Percentiles rank a stretch among this genome's conserved stretches.
These are phyloP conservation scores for Babesia sp. DNA, from an alignment of 169 alveolate species.

Conservation along the genomic window DNA sequence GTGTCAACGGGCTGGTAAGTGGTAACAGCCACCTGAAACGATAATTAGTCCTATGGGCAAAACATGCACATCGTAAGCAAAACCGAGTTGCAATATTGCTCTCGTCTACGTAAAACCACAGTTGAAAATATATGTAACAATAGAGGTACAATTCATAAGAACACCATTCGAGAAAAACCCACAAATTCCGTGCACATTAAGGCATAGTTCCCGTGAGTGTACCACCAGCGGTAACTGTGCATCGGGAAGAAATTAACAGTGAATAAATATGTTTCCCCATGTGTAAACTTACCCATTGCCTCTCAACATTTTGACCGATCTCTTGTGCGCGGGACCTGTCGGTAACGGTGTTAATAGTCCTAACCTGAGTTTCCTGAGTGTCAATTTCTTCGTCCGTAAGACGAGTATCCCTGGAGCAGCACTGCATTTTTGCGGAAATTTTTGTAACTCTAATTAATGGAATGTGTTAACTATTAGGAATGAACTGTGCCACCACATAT, in stretches of 20 bases:
- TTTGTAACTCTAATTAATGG: neutral
- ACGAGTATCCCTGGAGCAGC: slow-evolving; percentile 54
- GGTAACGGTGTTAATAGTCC: slow-evolving; percentile 68
- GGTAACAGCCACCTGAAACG: slow-evolving; percentile 82
- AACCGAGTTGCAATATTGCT: too few species aligned
- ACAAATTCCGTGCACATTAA: neutral
- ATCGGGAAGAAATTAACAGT: neutral
- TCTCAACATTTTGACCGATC: slow-evolving; percentile 59
- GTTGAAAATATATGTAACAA: neutral
- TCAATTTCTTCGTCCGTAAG: slow-evolving; percentile 62
- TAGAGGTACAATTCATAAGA: neutral
- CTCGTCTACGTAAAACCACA: too few species aligned
- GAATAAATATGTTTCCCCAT: neutral
- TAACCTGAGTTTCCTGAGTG: slow-evolving; percentile 49
- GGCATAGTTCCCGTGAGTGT: too few species aligned
- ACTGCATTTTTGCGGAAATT: slow-evolving; percentile 36
- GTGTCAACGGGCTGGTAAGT: slow-evolving; percentile 88
- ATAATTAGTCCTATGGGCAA: neutral
- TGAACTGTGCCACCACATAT: slow-evolving; percentile 12
- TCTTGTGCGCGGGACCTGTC: slow-evolving; percentile 70
- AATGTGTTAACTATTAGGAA: neutral
- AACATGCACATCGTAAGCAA: slow-evolving; percentile 9
- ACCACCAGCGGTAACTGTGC: too few species aligned
- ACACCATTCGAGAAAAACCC: neutral
- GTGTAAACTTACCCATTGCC: slow-evolving; percentile 66